Base-by-base conservation (phyloP, 257 asterid genomes). In the Solanum microdontum region DNA sequence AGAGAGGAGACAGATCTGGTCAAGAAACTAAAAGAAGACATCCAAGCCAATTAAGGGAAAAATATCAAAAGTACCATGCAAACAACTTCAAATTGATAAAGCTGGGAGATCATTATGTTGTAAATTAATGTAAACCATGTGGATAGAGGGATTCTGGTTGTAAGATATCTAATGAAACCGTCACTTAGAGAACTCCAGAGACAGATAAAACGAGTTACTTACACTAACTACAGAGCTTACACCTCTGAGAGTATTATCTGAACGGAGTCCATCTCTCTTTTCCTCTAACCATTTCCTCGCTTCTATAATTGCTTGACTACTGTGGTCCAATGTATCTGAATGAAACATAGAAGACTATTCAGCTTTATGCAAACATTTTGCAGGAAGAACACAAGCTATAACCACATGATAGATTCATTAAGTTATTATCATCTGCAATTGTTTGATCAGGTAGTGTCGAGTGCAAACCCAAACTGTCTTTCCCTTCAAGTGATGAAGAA, bases 281-380 rank as follows among this genome's bases (percentile, higher is more conserved):
- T 92, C 96, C 88, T 91, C 92, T 86, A 95, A 88, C 97, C 98
- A 95, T 84, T 87, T 94, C 88, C 93, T 93, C 83, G 99, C 97
- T 91, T 93, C 99, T 89, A 84, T 88, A 77, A 96, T 89, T 86
- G 97, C 97, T 89, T 88, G 89, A 88, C 85, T 76, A 87, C 83
- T 91, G 40, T 87, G 87, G 83, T 92, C 95, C 87, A 80, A 88
- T 76, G 88, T 87, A 90, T 90, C 96, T 94, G 94, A 32, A 87
- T 51, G 88, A 70, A 87, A 68, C 26, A 70, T 70, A 8, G 74
- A 60, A 55, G 36, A 74, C 17, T 48, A 82, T 82, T 82, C 85
- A 82, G 85, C 43, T 82, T 48, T 48, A 19, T 48, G 70, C 40
- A 48, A 88, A 87, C 85, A 89, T 28, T 87, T 62, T 83, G 68